Percentiles rank a stretch among this genome's conserved stretches.
Evolutionary conservation across 768 basidiomycete species (phyloP).

Genomic region (Suillus placidus): DNA sequence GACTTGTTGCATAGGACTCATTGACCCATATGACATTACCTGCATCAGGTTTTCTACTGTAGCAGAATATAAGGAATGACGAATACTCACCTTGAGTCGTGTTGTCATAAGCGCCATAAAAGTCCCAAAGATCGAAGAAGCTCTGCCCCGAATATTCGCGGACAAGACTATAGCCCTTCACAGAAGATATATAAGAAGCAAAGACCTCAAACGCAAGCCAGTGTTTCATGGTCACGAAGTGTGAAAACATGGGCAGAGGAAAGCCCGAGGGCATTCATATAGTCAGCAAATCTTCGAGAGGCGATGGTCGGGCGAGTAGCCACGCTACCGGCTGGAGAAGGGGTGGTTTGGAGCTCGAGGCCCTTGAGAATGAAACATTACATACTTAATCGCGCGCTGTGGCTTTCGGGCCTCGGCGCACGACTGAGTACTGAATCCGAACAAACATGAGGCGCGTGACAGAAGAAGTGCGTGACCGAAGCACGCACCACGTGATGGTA

Average conservation of each 20-base stretch:
- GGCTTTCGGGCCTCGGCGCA: too few relatives aligned
- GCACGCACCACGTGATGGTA: neutral
- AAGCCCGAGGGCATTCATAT: constrained; percentile 4
- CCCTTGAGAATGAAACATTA: neutral
- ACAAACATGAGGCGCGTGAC: neutral
- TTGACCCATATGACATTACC: constrained; percentile 68
- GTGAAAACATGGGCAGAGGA: neutral
- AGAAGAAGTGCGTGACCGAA: neutral
- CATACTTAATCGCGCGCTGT: neutral
- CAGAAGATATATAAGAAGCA: constrained; percentile 9
- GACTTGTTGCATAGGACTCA: constrained; percentile 45
- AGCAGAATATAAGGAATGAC: constrained; percentile 1
- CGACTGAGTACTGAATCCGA: neutral
- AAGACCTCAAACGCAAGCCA: constrained; percentile 10
- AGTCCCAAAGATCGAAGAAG: constrained; percentile 61
- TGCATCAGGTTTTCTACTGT: constrained; percentile 25
- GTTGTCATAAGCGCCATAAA: constrained; percentile 53
- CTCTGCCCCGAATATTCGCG: constrained; percentile 48
- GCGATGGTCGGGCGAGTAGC: constrained; percentile 6
- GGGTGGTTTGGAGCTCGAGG: neutral
- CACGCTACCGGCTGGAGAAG: neutral
- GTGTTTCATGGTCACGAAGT: constrained; percentile 16
- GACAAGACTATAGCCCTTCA: constrained; percentile 38
- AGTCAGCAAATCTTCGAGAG: constrained; percentile 12
- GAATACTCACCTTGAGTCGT: constrained; percentile 42